Conservation (phyloP, 1,139 yeast species). For the Yamadazyma dendronema region DNA sequence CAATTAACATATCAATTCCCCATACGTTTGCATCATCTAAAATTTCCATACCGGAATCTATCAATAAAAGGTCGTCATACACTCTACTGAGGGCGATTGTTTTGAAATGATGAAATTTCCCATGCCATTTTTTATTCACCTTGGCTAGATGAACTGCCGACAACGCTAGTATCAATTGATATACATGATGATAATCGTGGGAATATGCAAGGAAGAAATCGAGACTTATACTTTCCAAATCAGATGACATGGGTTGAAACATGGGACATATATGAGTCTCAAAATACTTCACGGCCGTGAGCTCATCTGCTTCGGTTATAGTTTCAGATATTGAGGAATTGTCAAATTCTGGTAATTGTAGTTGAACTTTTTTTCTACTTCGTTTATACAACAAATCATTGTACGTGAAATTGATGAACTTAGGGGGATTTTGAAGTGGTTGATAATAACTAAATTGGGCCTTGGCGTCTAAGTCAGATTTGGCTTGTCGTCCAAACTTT, state of each 20-base stretch:
- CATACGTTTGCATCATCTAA: not conserved
- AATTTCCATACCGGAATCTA: not conserved
- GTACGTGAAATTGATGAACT: not conserved
- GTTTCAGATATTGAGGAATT: not conserved
- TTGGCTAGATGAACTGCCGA: conserved; percentile 1
- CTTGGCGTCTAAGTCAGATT: not conserved
- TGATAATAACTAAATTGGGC: not conserved
- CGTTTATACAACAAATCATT: not conserved
- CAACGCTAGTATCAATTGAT: not conserved
- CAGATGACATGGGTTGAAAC: not conserved
- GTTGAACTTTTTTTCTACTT: not conserved
- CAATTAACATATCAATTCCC: not conserved
- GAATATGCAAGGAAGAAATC: not conserved
- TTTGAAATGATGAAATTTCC: not conserved
- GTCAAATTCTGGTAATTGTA: not conserved
- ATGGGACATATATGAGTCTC: not conserved
- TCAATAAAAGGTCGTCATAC: not conserved
- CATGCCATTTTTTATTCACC: not conserved
- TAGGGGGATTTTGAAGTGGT: not conserved
- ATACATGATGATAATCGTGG: not conserved
- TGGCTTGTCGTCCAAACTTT: not conserved
- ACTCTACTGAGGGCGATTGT: not conserved
- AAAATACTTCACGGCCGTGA: not conserved
- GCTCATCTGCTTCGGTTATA: not conserved
- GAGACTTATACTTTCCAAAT: not conserved